Conservation (phyloP, 371 early-diverging fungal genomes). For the Mucor indicus region DNA sequence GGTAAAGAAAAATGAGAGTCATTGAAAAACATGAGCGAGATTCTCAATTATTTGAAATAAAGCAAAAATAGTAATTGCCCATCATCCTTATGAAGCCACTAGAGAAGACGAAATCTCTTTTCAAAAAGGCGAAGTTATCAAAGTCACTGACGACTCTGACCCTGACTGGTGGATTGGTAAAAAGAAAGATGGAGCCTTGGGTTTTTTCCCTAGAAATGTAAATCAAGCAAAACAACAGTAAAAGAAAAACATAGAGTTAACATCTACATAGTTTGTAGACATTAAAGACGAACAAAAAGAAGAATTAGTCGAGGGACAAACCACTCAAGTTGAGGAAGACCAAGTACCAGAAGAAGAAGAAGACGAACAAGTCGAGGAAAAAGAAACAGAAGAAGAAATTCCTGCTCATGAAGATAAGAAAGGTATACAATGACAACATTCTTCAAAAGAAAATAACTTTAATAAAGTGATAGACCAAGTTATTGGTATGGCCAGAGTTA, state of each 20-base stretch:
- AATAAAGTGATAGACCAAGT: constrained; percentile 17
- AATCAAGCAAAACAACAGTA: no score
- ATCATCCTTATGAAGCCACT: constrained; percentile 44
- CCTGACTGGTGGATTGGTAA: constrained; percentile 69
- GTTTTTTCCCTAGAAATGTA: constrained; percentile 78
- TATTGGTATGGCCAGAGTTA: constrained; percentile 57
- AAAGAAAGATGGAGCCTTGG: constrained; percentile 46
- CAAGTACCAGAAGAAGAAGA: background rate
- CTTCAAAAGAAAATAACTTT: background rate
- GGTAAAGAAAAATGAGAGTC: no score
- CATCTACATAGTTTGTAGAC: constrained; percentile 23
- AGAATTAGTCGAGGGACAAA: background rate
- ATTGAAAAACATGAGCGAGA: no score
- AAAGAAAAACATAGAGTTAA: no score
- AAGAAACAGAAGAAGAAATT: constrained; percentile 1
- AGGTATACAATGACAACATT: constrained; percentile 4
- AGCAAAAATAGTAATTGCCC: constrained; percentile 20
- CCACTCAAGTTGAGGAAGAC: background rate
- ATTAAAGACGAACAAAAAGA: background rate
- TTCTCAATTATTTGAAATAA: background rate
- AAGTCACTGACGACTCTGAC: constrained; percentile 53
- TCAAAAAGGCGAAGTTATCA: constrained; percentile 51
- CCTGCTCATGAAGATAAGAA: constrained; percentile 8
- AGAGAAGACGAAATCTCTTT: constrained; percentile 65
- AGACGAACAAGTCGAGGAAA: background rate